Percentiles rank a stretch among this genome's conserved stretches.
phyloP scores from a whole-genome alignment of 2,329 filamentous ascomycete species.

The Onygenales sp. region DNA sequence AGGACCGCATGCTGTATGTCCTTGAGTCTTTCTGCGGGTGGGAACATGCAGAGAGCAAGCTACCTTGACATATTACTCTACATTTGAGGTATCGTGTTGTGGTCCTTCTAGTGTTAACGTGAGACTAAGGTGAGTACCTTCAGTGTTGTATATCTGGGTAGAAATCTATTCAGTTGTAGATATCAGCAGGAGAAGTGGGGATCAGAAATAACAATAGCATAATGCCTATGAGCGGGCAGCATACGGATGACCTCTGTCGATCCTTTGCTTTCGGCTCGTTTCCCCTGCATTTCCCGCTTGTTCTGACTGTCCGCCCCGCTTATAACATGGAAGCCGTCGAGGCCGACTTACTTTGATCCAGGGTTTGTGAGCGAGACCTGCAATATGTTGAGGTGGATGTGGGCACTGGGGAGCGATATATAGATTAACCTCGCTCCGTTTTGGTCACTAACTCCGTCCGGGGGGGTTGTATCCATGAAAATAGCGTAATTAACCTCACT shows the following conservation, averaged over 20 bases:
- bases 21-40: background rate
- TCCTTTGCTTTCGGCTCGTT: background rate
- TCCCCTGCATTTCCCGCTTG: background rate
- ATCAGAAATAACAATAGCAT: too few relatives aligned
- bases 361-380: background rate
- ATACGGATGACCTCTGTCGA: background rate
- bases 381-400: background rate
- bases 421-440: background rate
- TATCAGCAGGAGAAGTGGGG: too few relatives aligned
- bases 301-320: background rate
- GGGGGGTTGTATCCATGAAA: too few relatives aligned
- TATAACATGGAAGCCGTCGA: background rate
- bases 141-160: too few relatives aligned
- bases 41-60: background rate
- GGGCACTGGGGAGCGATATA: background rate
- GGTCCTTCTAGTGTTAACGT: too few relatives aligned
- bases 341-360: background rate
- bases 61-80: background rate
- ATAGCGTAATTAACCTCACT: background rate
- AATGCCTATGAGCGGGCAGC: too few relatives aligned
- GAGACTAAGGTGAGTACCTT: too few relatives aligned
- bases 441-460: background rate
- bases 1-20: background rate
- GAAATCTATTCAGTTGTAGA: too few relatives aligned
- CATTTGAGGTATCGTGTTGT: background rate